Percentiles rank a stretch among this genome's conserved stretches.
phyloP scores from a whole-genome alignment of 202 grass and related monocot genomes.

The Zoysia matrella region DNA sequence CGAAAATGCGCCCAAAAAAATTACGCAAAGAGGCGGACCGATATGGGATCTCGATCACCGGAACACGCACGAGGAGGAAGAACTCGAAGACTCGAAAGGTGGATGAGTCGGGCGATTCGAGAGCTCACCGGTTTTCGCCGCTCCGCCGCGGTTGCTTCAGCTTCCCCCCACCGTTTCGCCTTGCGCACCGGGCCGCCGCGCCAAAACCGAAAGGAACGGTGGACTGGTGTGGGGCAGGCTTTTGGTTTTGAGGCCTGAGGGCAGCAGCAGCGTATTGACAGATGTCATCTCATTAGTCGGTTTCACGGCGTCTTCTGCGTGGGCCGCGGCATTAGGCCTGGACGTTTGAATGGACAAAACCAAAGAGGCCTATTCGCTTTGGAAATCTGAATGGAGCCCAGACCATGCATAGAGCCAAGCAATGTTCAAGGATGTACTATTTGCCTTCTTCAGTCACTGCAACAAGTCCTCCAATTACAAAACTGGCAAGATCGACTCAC shows the following conservation, averaged over 20 bases:
- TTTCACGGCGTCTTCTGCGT: too few species aligned
- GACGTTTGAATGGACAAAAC: too few species aligned
- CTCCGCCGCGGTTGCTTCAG: background rate
- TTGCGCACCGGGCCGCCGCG: background rate
- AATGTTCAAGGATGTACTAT: too few species aligned
- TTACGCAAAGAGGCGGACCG: background rate
- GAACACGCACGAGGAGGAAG: background rate
- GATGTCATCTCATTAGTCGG: background rate
- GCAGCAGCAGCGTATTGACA: background rate
- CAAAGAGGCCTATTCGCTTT: too few species aligned
- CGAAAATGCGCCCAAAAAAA: background rate
- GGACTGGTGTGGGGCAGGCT: background rate
- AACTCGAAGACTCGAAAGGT: background rate
- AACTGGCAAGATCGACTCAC: too few species aligned
- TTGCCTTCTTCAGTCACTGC: too few species aligned
- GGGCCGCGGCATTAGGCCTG: too few species aligned
- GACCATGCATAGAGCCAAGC: too few species aligned
- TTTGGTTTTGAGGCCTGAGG: too few species aligned
- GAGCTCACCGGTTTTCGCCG: background rate
- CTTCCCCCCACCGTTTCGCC: background rate
- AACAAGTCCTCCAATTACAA: too few species aligned
- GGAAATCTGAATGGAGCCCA: too few species aligned
- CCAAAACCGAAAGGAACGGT: background rate
- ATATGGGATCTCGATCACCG: background rate
- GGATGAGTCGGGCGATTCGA: background rate